A percentile compares a stretch with the other conserved stretches of the same genome.
These are phyloP conservation scores for Allium cepa DNA, from an alignment of 106 monocot genomes.

Conservation along the genomic window DNA sequence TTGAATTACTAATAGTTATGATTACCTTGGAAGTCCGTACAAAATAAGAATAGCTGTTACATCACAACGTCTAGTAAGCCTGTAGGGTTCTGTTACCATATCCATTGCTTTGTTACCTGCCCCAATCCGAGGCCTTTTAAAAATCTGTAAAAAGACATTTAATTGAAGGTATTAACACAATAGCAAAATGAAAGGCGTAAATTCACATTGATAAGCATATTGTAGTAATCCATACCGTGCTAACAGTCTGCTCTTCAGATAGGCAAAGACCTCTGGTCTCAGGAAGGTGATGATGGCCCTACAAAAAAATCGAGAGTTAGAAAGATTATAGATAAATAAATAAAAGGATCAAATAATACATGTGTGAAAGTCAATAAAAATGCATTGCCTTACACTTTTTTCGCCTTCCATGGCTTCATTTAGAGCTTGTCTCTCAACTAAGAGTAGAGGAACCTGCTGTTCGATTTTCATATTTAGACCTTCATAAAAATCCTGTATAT, in stretches of 20 bases:
- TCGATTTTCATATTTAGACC: constrained; percentile 93
- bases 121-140: constrained; percentile 63
- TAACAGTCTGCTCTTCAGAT: constrained; percentile 87
- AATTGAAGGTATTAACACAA: constrained; percentile 1
- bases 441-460: constrained; percentile 79
- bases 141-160: constrained; percentile 36
- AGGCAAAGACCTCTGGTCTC: constrained; percentile 96
- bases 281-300: constrained; percentile 84
- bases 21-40: constrained; percentile 87
- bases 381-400: constrained; percentile 42
- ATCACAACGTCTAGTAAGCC: constrained; percentile 62
- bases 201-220: background rate
- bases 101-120: constrained; percentile 47
- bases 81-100: constrained; percentile 64
- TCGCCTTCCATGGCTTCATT: constrained; percentile 99
- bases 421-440: constrained; percentile 90
- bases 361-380: too few relatives aligned
- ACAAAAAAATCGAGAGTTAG: background rate
- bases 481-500: constrained; percentile 96
- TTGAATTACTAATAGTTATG: too few relatives aligned
- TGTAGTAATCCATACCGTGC: constrained; percentile 43
- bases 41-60: constrained; percentile 89
- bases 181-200: background rate
- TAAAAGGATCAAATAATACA: too few relatives aligned
- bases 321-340: background rate